Conservation (phyloP, 768 basidiomycete genomes). For the Auricularia sp. region DNA sequence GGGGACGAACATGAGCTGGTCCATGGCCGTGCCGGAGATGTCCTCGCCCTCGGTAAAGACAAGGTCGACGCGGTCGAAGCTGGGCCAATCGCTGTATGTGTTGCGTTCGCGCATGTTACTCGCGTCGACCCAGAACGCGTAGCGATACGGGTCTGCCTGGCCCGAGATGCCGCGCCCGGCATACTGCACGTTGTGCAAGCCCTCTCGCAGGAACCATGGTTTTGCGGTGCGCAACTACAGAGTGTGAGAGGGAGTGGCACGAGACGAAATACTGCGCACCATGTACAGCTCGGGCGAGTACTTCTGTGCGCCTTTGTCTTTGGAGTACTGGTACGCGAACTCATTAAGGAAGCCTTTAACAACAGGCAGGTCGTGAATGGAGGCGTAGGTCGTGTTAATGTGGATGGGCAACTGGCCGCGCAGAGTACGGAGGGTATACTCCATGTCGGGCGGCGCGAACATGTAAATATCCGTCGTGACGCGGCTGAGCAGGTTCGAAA, state of each 20-base stretch:
- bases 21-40: constrained; percentile 19
- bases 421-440: constrained; percentile 21
- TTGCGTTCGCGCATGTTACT: constrained; percentile 41
- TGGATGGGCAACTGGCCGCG: constrained; percentile 27
- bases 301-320: constrained; percentile 33
- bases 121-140: constrained; percentile 51
- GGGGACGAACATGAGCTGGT: constrained; percentile 44
- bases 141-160: constrained; percentile 29
- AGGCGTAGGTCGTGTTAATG: constrained; percentile 37
- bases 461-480: constrained; percentile 45
- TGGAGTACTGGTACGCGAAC: constrained; percentile 34
- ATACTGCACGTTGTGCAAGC: constrained; percentile 17
- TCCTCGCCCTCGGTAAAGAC: constrained; percentile 30
- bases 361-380: constrained; percentile 41
- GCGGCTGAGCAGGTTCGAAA: constrained; percentile 31
- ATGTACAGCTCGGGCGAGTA: constrained; percentile 45
- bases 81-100: constrained; percentile 39
- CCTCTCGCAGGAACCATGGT: constrained; percentile 39
- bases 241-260: background rate
- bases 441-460: constrained; percentile 36
- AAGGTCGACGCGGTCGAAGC: constrained; percentile 28
- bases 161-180: constrained; percentile 6
- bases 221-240: constrained; percentile 37
- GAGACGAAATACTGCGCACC: constrained; percentile 13
- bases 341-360: constrained; percentile 22